These are phyloP conservation scores for Pleurotus pulmonarius DNA, from an alignment of 768 basidiomycete genomes.

Conservation along the genomic window DNA sequence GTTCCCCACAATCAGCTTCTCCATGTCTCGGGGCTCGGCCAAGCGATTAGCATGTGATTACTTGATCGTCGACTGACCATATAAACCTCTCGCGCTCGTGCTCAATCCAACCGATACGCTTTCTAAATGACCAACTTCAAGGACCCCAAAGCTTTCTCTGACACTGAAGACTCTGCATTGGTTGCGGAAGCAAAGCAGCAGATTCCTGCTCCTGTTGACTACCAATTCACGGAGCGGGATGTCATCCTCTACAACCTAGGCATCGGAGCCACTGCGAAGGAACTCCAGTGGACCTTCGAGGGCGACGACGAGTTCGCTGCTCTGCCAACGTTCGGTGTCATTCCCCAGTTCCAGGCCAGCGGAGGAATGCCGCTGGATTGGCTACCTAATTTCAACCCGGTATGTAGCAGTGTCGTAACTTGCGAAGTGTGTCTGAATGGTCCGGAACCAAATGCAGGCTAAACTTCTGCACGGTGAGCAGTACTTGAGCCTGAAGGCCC, in stretches of 20 bases:
- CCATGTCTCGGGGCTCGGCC: too few relatives aligned
- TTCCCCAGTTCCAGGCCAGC: slow-evolving; percentile 84
- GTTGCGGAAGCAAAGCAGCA: slow-evolving; percentile 80
- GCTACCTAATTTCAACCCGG: slow-evolving; percentile 94
- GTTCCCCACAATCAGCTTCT: too few relatives aligned
- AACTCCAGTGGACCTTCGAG: slow-evolving; percentile 91
- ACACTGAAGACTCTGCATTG: slow-evolving; percentile 78
- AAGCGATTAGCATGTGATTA: not conserved
- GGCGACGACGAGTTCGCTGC: slow-evolving; percentile 81
- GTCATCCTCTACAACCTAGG: slow-evolving; percentile 95
- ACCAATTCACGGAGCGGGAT: slow-evolving; percentile 82
- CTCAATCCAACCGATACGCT: too few relatives aligned
- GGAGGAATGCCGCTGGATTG: slow-evolving; percentile 70
- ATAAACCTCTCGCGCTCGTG: too few relatives aligned
- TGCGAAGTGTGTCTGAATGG: not conserved
- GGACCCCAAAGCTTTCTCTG: slow-evolving; percentile 51
- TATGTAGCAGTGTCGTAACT: slow-evolving; percentile 28
- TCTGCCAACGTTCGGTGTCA: slow-evolving; percentile 92
- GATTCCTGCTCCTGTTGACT: slow-evolving; percentile 51
- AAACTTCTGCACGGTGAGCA: slow-evolving; percentile 99
- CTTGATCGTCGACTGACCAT: not conserved
- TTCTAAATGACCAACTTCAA: slow-evolving; percentile 25
- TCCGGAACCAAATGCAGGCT: slow-evolving; percentile 44
- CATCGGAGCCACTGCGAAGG: slow-evolving; percentile 88
- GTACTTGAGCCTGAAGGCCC: slow-evolving; percentile 81